Evolutionary conservation across 345 rosid species (phyloP).

Genomic region (Dimocarpus longan): DNA sequence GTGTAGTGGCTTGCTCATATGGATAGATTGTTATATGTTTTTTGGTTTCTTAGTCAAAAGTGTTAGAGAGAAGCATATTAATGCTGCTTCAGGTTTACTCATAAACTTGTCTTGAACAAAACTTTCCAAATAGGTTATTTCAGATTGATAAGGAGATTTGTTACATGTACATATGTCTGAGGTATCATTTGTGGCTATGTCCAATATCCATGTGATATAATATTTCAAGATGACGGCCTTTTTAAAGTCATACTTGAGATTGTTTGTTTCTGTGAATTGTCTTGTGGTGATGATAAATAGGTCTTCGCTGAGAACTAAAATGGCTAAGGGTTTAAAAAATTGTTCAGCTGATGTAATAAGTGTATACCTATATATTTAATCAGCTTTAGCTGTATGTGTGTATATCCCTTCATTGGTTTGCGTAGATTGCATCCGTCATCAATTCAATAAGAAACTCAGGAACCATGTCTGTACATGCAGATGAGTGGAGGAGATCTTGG

Average conservation of each 20-base stretch:
- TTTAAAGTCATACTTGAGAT: too few species aligned
- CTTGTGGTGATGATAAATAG: background rate
- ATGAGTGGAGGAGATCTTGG: conserved; percentile 68
- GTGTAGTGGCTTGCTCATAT: background rate
- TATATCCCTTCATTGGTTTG: background rate
- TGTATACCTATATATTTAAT: background rate
- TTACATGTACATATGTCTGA: background rate
- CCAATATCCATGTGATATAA: too few species aligned
- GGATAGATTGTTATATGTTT: background rate
- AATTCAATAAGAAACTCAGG: background rate
- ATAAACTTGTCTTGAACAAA: background rate
- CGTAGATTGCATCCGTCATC: background rate
- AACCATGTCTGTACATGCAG: conserved; percentile 25
- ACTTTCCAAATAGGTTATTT: background rate
- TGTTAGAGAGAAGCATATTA: too few species aligned
- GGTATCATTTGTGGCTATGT: background rate
- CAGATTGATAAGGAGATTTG: too few species aligned
- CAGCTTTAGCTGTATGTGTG: background rate
- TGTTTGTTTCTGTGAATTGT: background rate
- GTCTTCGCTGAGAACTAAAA: background rate
- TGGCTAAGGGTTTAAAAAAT: background rate
- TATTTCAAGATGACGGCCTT: background rate
- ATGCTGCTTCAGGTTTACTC: too few species aligned
- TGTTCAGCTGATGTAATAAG: background rate
- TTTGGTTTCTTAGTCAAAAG: background rate